Evolutionary conservation across 108 stramenopile genomes (phyloP).

Genomic region (Cyclotella kingstonii): DNA sequence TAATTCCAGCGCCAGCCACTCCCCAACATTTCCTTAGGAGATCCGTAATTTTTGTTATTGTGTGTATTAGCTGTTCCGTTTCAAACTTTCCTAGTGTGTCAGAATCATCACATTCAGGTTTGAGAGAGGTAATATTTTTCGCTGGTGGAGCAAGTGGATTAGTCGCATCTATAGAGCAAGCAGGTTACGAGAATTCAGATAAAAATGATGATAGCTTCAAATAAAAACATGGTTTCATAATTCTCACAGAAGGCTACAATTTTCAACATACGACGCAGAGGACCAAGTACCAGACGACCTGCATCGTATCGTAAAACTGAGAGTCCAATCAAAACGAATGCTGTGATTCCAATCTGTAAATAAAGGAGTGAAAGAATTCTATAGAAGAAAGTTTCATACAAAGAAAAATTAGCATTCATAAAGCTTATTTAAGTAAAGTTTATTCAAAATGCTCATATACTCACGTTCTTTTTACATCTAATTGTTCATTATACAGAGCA

Average conservation of each 20-base stretch:
- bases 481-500: slow-evolving; percentile 38
- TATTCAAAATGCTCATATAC: slow-evolving; percentile 9
- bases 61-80: slow-evolving; percentile 89
- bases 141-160: slow-evolving; percentile 59
- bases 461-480: slow-evolving; percentile 33
- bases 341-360: slow-evolving; percentile 48
- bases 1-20: slow-evolving; percentile 95
- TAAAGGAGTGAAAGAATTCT: slow-evolving; percentile 43
- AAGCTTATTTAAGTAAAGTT: neutral
- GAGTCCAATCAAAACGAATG: slow-evolving; percentile 52
- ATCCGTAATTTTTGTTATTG: slow-evolving; percentile 92
- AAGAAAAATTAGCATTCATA: neutral
- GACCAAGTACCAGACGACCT: slow-evolving; percentile 68
- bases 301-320: slow-evolving; percentile 68
- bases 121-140: slow-evolving; percentile 5
- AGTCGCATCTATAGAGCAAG: slow-evolving; percentile 48
- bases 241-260: slow-evolving; percentile 78
- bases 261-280: slow-evolving; percentile 78
- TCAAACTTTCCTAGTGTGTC: slow-evolving; percentile 82
- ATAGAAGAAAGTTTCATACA: neutral
- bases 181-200: neutral
- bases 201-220: neutral
- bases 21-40: slow-evolving; percentile 96
- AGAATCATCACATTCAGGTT: slow-evolving; percentile 12
- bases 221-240: neutral